Conservation (phyloP, 192 early-diverging fungal genomes). For the Dispira parvispora region DNA sequence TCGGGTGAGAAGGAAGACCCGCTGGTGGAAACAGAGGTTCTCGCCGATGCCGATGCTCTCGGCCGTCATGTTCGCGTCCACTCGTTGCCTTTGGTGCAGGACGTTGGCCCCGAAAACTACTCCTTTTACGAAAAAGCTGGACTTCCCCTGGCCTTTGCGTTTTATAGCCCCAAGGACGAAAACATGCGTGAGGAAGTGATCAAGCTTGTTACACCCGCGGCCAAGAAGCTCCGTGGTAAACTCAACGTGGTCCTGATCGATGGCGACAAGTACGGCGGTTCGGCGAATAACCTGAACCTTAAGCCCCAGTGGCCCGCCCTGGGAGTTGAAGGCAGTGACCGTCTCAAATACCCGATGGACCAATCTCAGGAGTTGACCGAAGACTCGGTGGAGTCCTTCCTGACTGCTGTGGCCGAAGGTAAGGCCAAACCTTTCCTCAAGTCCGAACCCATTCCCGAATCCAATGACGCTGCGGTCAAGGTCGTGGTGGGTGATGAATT, state of each 20-base stretch:
- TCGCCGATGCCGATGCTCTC: slow-evolving; percentile 36
- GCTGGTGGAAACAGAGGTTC: too few relatives aligned
- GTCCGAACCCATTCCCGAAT: slow-evolving; percentile 62
- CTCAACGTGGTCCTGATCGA: slow-evolving; percentile 87
- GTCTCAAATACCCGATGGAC: slow-evolving; percentile 75
- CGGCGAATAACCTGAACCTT: slow-evolving; percentile 77
- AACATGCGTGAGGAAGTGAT: slow-evolving; percentile 40
- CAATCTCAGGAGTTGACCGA: slow-evolving; percentile 47
- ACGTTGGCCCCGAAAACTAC: slow-evolving; percentile 85
- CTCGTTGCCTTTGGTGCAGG: slow-evolving; percentile 76
- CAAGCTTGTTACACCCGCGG: slow-evolving; percentile 46
- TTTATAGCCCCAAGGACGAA: slow-evolving; percentile 48
- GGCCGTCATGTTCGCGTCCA: slow-evolving; percentile 54
- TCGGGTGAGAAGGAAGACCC: too few relatives aligned
- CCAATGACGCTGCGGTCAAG: slow-evolving; percentile 79
- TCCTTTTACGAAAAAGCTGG: slow-evolving; percentile 67
- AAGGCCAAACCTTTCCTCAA: slow-evolving; percentile 62
- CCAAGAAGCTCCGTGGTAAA: slow-evolving; percentile 76
- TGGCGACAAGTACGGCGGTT: slow-evolving; percentile 63
- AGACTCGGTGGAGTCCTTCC: slow-evolving; percentile 40
- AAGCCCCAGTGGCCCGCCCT: slow-evolving; percentile 89
- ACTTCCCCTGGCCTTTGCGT: slow-evolving; percentile 80
- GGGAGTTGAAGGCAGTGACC: slow-evolving; percentile 63
- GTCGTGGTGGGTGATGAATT: slow-evolving; percentile 76
- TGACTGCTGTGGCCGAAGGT: slow-evolving; percentile 44